A percentile compares a stretch with the other conserved stretches of the same genome.
phyloP scores from a whole-genome alignment of 1,284 basidiomycete genomes.

The Boletus semigastroideus region DNA sequence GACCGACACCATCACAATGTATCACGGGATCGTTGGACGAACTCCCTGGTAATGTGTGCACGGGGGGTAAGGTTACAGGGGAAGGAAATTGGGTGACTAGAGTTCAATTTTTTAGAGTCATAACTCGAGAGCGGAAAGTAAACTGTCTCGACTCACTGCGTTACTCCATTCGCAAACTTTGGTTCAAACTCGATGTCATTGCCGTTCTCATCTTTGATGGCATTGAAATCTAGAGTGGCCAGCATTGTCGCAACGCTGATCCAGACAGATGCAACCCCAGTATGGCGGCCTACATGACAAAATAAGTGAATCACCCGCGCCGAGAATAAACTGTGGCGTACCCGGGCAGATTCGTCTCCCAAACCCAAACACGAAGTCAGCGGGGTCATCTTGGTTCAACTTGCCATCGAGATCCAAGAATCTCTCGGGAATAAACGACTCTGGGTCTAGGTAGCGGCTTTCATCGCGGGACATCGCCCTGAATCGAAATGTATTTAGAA shows the following conservation, averaged over 20 bases:
- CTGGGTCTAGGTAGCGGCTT: slow-evolving; percentile 12
- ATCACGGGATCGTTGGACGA: background rate
- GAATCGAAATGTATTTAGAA: background rate
- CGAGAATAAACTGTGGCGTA: background rate
- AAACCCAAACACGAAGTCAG: slow-evolving; percentile 18
- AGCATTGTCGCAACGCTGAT: background rate
- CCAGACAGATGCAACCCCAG: background rate
- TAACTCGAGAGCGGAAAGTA: background rate
- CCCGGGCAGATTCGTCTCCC: slow-evolving; percentile 20
- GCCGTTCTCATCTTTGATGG: background rate
- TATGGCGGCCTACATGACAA: background rate
- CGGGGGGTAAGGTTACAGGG: background rate
- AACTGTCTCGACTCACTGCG: background rate
- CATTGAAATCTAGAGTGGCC: background rate
- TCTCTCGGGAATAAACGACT: slow-evolving; percentile 18
- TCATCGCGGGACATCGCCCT: slow-evolving; percentile 23
- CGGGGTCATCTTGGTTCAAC: slow-evolving; percentile 13
- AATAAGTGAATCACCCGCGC: background rate
- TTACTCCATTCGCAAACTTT: background rate
- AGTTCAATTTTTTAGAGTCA: background rate
- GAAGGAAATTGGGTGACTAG: background rate
- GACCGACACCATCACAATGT: too few relatives aligned
- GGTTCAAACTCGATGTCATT: background rate
- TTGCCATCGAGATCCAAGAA: slow-evolving; percentile 12
- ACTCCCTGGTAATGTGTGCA: background rate